Percentiles rank a stretch among this genome's conserved stretches.
Evolutionary conservation across 768 basidiomycete species (phyloP).

Genomic region (Boletus subparvulus): DNA sequence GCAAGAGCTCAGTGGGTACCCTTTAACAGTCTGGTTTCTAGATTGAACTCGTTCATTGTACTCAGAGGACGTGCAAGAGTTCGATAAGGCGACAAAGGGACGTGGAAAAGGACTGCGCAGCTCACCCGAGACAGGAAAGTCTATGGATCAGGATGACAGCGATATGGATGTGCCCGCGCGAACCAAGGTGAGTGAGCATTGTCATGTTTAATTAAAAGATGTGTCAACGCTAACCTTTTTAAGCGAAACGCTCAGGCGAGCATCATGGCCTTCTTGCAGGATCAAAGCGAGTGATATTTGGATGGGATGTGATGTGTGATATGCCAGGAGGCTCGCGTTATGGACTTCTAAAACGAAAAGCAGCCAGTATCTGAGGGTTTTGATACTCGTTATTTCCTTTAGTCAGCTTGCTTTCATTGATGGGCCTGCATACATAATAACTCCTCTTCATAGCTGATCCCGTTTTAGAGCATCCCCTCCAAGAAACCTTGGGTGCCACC

Average conservation of each 20-base stretch:
- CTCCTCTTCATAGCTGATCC: background rate
- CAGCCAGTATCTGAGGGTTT: background rate
- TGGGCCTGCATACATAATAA: background rate
- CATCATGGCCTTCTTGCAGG: conserved; percentile 69
- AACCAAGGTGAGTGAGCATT: conserved; percentile 40
- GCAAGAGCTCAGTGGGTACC: conserved; percentile 67
- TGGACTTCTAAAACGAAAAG: background rate
- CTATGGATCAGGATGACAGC: conserved; percentile 34
- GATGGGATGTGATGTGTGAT: too few relatives aligned
- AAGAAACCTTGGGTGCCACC: background rate
- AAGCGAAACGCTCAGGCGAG: conserved; percentile 52
- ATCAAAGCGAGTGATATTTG: conserved; percentile 55
- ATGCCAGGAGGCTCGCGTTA: background rate
- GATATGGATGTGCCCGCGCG: conserved; percentile 36
- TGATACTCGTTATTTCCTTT: background rate
- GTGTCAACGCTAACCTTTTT: background rate
- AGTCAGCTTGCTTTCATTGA: background rate
- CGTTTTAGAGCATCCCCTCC: background rate
- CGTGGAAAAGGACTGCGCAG: conserved; percentile 19
- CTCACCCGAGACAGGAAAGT: conserved; percentile 22
- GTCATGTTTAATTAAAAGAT: background rate
- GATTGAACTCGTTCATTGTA: background rate
- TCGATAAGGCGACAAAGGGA: conserved; percentile 50
- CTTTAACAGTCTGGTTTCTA: background rate
- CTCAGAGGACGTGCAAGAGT: conserved; percentile 74